These are phyloP conservation scores for Barbarea vulgaris DNA, from an alignment of 345 rosid species.

Conservation along the genomic window DNA sequence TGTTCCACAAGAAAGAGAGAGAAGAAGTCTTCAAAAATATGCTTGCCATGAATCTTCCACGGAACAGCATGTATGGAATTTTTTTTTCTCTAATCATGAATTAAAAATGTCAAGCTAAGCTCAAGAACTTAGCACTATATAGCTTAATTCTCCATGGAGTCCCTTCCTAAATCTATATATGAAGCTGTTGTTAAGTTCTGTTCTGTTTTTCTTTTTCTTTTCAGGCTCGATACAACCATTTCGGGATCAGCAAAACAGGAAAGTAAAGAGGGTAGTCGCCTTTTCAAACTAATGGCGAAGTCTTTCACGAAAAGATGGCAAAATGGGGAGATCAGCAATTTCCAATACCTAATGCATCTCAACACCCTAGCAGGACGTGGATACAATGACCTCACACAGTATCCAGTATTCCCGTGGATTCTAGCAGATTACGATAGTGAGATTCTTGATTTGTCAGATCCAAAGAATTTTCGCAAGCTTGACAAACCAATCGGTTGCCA, in stretches of 20 bases:
- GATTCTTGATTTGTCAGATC: constrained; percentile 72
- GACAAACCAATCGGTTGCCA: constrained; percentile 99
- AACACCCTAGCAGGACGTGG: constrained; percentile 97
- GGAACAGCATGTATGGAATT: constrained; percentile 82
- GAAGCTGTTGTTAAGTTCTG: constrained; percentile 18
- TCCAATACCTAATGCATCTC: constrained; percentile 96
- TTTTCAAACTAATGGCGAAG: constrained; percentile 81
- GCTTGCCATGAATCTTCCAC: constrained; percentile 88
- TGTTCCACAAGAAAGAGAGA: constrained; percentile 91
- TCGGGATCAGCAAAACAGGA: constrained; percentile 87
- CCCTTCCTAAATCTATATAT: constrained; percentile 10
- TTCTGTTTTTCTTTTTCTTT: constrained; percentile 15
- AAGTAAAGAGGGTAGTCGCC: constrained; percentile 83
- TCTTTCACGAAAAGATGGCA: constrained; percentile 98
- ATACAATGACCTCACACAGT: constrained; percentile 94
- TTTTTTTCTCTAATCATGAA: not conserved
- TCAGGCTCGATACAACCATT: constrained; percentile 89
- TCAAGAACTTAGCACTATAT: constrained; percentile 4
- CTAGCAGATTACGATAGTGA: constrained; percentile 87
- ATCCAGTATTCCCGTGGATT: constrained; percentile 98
- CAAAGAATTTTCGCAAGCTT: constrained; percentile 72
- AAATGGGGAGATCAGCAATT: constrained; percentile 96
- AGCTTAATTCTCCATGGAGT: constrained; percentile 5
- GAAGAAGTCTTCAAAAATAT: constrained; percentile 94
- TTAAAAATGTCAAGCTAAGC: not conserved